Evolutionary conservation across 805 yeast species (phyloP).

Genomic region (Wickerhamomyces hampshirensis): DNA sequence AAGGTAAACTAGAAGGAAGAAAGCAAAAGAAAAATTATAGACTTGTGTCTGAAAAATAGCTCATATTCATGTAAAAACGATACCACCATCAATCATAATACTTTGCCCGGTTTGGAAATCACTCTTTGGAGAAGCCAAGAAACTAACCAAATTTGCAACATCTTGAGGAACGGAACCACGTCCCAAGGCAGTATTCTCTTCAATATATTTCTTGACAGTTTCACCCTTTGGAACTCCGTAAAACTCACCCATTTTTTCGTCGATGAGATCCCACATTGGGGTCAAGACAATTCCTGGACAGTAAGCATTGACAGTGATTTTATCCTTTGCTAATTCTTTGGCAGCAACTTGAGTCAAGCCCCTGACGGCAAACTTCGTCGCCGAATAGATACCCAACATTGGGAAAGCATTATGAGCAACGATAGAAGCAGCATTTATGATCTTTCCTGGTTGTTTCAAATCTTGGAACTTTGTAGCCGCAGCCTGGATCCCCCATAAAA

Average conservation of each 20-base stretch:
- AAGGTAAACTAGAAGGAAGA: too few relatives aligned
- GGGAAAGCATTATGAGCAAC: slow-evolving; percentile 31
- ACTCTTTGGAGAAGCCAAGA: slow-evolving; percentile 32
- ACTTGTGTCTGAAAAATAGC: not conserved
- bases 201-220: slow-evolving; percentile 20
- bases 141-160: slow-evolving; percentile 31
- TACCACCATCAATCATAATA: slow-evolving; percentile 34
- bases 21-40: too few relatives aligned
- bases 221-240: slow-evolving; percentile 26
- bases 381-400: slow-evolving; percentile 29
- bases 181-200: slow-evolving; percentile 28
- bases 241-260: slow-evolving; percentile 21
- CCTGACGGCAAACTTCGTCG: slow-evolving; percentile 34
- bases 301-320: slow-evolving; percentile 34
- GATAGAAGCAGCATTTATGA: slow-evolving; percentile 34
- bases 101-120: slow-evolving; percentile 33
- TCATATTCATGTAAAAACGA: slow-evolving; percentile 16
- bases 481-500: slow-evolving; percentile 31
- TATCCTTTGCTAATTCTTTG: slow-evolving; percentile 30
- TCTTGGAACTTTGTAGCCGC: slow-evolving; percentile 27
- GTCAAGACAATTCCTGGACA: slow-evolving; percentile 40
- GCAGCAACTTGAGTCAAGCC: slow-evolving; percentile 35
- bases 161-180: slow-evolving; percentile 33
- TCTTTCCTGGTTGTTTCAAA: slow-evolving; percentile 30
- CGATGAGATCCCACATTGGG: slow-evolving; percentile 31